Base-by-base conservation (phyloP, 441 rosid species). In the Lepidium campestre region DNA sequence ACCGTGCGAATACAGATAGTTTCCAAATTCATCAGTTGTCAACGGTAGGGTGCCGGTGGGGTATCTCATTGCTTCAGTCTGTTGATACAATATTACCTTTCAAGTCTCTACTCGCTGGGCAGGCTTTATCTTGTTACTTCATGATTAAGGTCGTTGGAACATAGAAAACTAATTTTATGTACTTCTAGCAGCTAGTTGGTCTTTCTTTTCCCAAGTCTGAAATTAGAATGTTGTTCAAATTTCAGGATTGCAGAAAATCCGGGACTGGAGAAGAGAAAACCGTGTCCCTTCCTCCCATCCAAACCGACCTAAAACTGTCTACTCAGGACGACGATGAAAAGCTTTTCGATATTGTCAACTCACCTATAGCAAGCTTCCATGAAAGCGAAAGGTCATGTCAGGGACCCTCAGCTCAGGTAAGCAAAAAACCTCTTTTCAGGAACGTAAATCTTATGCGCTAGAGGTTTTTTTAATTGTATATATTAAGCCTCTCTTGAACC, bases 301-400 rank as follows among this genome's bases (percentile, higher is more conserved):
- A 80, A 72, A 78, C 88, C 54, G 86, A 87, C 63, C 75, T 85
- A 50, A 85, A 65, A 72, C 62, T 90, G 78, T 68, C 78, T 80
- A 69, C 80, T 68, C 79, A 71, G 65, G 86, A 73, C 41, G 62
- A 69, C 39, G 68, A 68, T 44, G 80, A 73, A 63, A 70, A 76
- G 60, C 78, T 80, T 56, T 81, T 81, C 31, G 88, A 90, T 74
- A 70, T 82, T 20, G 82, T 78, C 34, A 62, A 79, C 73, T 85
- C 95, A 44, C 97, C 97, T 60, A 57, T 92, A 79, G 80, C 87
- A 67, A 85, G 72, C 83, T 95, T 92, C 80, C 98, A 95, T 68
- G 64, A 76, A 55, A 74, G 57, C 58, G 98, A 95, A 84, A 85
- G 90, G 79, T 68, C 80, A 67, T 82, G 77, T 62, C 84, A 88